Percentiles rank a stretch among this genome's conserved stretches.
Conservation (phyloP, 495 filamentous ascomycete species). For the Xylaria palmicola region DNA sequence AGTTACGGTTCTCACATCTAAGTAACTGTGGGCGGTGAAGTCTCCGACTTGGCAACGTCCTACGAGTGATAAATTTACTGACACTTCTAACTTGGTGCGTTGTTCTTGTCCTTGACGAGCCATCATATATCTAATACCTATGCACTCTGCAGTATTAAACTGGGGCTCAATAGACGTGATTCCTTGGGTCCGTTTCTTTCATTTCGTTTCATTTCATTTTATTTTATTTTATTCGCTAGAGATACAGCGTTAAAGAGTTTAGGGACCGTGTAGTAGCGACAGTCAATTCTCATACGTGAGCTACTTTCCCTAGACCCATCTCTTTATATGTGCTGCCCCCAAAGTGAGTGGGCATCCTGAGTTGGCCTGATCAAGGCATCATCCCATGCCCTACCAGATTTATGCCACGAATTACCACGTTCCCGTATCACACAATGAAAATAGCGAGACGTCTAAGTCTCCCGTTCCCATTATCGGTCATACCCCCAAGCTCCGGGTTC, state of each 20-base stretch:
- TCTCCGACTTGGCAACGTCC: too few relatives aligned
- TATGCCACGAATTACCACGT: slow-evolving; percentile 5
- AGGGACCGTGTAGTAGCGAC: slow-evolving; percentile 5
- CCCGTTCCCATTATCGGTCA: slow-evolving; percentile 10
- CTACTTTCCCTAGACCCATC: slow-evolving; percentile 16
- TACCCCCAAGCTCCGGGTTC: slow-evolving; percentile 8
- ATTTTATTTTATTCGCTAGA: slow-evolving; percentile 11
- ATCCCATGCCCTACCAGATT: slow-evolving; percentile 6
- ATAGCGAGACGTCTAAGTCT: not conserved
- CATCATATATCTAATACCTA: too few relatives aligned
- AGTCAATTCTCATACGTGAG: slow-evolving; percentile 1
- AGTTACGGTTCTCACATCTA: too few relatives aligned
- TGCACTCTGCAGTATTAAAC: too few relatives aligned
- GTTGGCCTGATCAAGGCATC: slow-evolving; percentile 2
- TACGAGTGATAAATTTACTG: too few relatives aligned
- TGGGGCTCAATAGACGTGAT: too few relatives aligned
- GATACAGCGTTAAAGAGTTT: slow-evolving; percentile 11
- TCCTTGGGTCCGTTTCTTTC: not conserved
- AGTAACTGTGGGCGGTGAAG: too few relatives aligned
- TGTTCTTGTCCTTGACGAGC: too few relatives aligned
- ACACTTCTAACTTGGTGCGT: too few relatives aligned
- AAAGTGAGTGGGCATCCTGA: not conserved
- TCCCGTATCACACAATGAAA: slow-evolving; percentile 13
- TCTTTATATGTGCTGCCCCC: slow-evolving; percentile 10
- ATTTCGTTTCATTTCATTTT: slow-evolving; percentile 4